phyloP scores from a whole-genome alignment of 1,284 basidiomycete genomes.

The Megacollybia platyphylla region DNA sequence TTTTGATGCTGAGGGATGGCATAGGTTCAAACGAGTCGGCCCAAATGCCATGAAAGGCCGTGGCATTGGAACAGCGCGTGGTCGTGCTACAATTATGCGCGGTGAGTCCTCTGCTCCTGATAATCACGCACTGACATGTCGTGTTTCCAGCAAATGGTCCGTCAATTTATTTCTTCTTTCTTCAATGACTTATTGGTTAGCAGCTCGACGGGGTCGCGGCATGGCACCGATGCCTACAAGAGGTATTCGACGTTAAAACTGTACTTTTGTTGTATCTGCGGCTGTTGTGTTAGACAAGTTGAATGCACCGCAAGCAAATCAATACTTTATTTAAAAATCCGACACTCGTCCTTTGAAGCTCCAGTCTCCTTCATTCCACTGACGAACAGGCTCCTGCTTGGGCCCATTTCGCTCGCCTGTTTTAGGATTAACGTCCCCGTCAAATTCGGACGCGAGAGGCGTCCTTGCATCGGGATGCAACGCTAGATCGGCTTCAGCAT shows the following conservation, averaged over 20 bases:
- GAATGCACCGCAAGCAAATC: too few species aligned
- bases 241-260: conserved; percentile 60
- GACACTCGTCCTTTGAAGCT: conserved; percentile 75
- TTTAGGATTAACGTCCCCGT: conserved; percentile 58
- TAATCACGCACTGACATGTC: conserved; percentile 6
- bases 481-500: conserved; percentile 25
- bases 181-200: conserved; percentile 10
- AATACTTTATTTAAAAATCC: conserved; percentile 41
- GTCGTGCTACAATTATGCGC: conserved; percentile 92
- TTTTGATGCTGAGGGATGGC: conserved; percentile 6
- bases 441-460: conserved; percentile 50
- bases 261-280: neutral
- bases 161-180: conserved; percentile 8
- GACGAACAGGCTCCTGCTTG: conserved; percentile 59
- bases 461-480: conserved; percentile 59
- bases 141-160: conserved; percentile 48
- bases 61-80: conserved; percentile 97
- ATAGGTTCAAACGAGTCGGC: conserved; percentile 96
- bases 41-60: conserved; percentile 98
- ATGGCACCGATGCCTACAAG: conserved; percentile 51
- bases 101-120: conserved; percentile 33
- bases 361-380: conserved; percentile 64
- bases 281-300: neutral
- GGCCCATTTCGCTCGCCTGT: conserved; percentile 72
- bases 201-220: conserved; percentile 77